phyloP scores from a whole-genome alignment of 805 yeast species.

The Yarrowia sp. region DNA sequence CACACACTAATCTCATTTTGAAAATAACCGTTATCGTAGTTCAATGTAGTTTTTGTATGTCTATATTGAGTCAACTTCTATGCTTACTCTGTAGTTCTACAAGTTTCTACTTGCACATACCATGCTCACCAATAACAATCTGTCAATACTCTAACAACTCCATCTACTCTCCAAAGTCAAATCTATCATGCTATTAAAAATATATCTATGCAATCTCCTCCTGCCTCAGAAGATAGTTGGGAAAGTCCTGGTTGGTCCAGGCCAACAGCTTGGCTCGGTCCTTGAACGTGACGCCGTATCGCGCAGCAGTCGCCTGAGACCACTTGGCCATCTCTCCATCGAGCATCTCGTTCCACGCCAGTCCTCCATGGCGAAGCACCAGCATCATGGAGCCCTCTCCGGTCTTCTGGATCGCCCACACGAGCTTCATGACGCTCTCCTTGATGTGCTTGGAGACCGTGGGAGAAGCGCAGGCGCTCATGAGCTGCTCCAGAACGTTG shows the following conservation, averaged over 20 bases:
- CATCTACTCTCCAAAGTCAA: too few relatives aligned
- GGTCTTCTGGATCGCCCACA: slow-evolving; percentile 7
- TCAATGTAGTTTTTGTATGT: too few relatives aligned
- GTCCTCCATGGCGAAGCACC: slow-evolving; percentile 6
- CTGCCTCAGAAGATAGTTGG: not conserved
- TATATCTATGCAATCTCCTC: not conserved
- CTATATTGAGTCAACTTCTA: too few relatives aligned
- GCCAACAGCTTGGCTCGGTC: not conserved
- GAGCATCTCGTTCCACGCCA: slow-evolving; percentile 15
- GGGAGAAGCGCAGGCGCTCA: slow-evolving; percentile 11
- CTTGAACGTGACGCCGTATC: not conserved
- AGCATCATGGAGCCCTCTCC: slow-evolving; percentile 11
- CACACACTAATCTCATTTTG: too few relatives aligned
- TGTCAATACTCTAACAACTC: too few relatives aligned
- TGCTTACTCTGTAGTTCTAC: too few relatives aligned
- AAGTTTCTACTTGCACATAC: too few relatives aligned
- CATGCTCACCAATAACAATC: too few relatives aligned
- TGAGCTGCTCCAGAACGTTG: slow-evolving; percentile 54
- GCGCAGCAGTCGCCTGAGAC: not conserved
- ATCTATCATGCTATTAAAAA: not conserved
- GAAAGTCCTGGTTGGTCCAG: not conserved
- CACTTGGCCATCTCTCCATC: slow-evolving; percentile 3
- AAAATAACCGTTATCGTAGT: too few relatives aligned
- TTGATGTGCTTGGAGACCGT: not conserved
- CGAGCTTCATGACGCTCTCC: slow-evolving; percentile 9